A percentile compares a stretch with the other conserved stretches of the same genome.
phyloP scores from a whole-genome alignment of 179 eudicot species.

The Silene coronaria region DNA sequence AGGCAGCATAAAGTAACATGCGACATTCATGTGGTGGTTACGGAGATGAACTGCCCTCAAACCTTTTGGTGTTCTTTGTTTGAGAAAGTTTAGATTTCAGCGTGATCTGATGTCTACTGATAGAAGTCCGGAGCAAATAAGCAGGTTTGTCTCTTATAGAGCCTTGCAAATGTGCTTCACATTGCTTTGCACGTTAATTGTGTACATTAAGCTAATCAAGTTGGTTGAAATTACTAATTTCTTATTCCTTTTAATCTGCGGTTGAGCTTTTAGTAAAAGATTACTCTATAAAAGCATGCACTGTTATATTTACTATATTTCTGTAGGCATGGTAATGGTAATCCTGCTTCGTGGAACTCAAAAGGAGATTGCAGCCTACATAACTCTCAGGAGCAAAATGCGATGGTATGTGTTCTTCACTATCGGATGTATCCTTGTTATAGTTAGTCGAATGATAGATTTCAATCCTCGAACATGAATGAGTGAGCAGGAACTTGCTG shows the following conservation, averaged over 20 bases:
- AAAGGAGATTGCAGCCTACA: slow-evolving; percentile 32
- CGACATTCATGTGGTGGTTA: slow-evolving; percentile 15
- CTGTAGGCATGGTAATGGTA: slow-evolving; percentile 40
- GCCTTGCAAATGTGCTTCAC: background rate
- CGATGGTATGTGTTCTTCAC: slow-evolving; percentile 36
- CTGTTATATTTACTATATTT: slow-evolving; percentile 15
- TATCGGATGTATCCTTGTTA: background rate
- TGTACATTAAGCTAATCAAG: background rate
- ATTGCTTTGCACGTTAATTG: background rate
- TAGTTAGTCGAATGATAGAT: background rate
- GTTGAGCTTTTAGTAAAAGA: background rate
- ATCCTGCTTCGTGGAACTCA: slow-evolving; percentile 39
- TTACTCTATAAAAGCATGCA: background rate
- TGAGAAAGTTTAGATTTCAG: slow-evolving; percentile 27
- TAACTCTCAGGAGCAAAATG: slow-evolving; percentile 43
- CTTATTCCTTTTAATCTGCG: too few relatives aligned
- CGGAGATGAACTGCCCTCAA: slow-evolving; percentile 24
- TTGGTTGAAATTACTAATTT: background rate
- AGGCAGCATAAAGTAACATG: slow-evolving; percentile 17
- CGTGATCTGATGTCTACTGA: slow-evolving; percentile 40
- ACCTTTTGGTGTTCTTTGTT: slow-evolving; percentile 27
- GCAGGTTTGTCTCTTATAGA: slow-evolving; percentile 23
- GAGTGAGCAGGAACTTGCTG: slow-evolving; percentile 50
- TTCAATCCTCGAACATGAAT: slow-evolving; percentile 21
- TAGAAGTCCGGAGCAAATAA: slow-evolving; percentile 33